Evolutionary conservation across 305 asterid species (phyloP), one percentile per base, ranked within the genome.

Genomic region (Rubia peregrina): DNA sequence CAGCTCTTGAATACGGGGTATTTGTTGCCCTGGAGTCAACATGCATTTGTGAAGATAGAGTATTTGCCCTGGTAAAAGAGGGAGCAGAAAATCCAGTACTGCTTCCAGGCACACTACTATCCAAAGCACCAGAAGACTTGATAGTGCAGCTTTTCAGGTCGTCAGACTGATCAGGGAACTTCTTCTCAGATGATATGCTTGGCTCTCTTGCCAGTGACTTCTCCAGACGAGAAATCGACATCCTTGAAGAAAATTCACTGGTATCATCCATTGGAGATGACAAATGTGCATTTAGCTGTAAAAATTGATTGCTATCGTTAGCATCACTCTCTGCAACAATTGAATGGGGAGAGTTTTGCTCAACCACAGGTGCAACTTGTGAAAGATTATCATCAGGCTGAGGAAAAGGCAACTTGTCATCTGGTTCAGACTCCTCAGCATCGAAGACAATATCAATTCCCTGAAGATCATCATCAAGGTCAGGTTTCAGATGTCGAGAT

Each of bases 371-470:
- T 68, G 87, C 71, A 75, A 85, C 79, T 66, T 75, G 85, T 61
- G 80, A 82, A 48, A 89, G 80, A 84, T 70, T 85, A 84, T 88
- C 95, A 78, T 89, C 97, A 3, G 89, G 82, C 62, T 81, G 98
- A 67, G 97, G 95, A 75, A 89, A 92, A 49, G 96, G 96, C 80
- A 86, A 79, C 77, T 87, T 92, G 75, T 90, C 98, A 76, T 89
- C 97, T 30, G 88, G 89, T 81, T 90, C 97, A 61, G 90, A 79
- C 64, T 91, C 97, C 83, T 91, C 97, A 1, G 89, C 96, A 77
- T 91, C 97, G 68, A 91, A 91, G 68, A 91, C 92, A 9, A 91
- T 91, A 82, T 91, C 97, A 10, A 89, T 86, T 43, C 95, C 97
- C 75, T 84, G 96, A 77, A 91, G 92, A 80, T 91, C 97, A 72